phyloP scores from a whole-genome alignment of 2,329 filamentous ascomycete species.

The Penicillium sp. region DNA sequence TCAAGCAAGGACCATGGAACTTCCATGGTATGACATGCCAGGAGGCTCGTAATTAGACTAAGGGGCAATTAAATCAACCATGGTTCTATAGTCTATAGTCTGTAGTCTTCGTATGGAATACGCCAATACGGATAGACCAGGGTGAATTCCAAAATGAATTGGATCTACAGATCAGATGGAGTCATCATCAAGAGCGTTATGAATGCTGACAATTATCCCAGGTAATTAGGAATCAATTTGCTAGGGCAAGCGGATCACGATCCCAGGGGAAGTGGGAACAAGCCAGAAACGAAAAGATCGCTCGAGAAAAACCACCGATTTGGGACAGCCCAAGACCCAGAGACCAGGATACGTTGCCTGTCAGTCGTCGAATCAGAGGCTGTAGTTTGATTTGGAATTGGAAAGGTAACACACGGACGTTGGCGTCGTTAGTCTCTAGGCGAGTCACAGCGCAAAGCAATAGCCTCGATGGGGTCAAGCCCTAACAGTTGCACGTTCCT shows the following conservation, averaged over 20 bases:
- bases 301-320: constrained; percentile 19
- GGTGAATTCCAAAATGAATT: background rate
- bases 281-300: constrained; percentile 7
- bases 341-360: constrained; percentile 25
- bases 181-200: background rate
- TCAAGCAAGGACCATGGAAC: constrained; percentile 33
- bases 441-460: constrained; percentile 15
- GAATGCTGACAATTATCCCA: background rate
- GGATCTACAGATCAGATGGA: background rate
- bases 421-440: constrained; percentile 6
- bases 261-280: background rate
- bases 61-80: background rate
- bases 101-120: background rate
- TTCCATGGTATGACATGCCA: constrained; percentile 24
- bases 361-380: constrained; percentile 23
- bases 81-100: background rate
- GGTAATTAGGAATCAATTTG: background rate
- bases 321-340: constrained; percentile 21
- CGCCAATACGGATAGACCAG: background rate
- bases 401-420: constrained; percentile 22
- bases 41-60: constrained; percentile 14
- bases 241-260: constrained; percentile 1
- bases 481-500: constrained; percentile 22
- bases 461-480: constrained; percentile 8
- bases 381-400: constrained; percentile 22